These are phyloP conservation scores for Aspergillus sp. DNA, from an alignment of 2,329 filamentous ascomycete genomes.

Conservation along the genomic window DNA sequence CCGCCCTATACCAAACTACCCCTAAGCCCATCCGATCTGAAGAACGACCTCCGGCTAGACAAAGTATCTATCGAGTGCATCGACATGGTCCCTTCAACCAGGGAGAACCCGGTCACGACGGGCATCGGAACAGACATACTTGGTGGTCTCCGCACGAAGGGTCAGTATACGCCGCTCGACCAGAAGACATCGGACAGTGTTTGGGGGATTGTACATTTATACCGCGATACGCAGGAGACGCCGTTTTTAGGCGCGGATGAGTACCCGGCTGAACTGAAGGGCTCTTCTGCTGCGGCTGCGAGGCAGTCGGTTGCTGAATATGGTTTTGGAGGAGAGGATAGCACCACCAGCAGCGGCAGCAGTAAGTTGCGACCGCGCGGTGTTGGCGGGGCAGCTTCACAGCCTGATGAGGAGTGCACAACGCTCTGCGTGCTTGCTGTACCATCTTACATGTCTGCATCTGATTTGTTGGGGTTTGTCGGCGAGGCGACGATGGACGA, in stretches of 20 bases:
- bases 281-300: conserved; percentile 34
- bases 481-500: conserved; percentile 82
- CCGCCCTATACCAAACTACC: conserved; percentile 18
- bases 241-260: conserved; percentile 54
- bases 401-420: conserved; percentile 64
- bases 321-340: conserved; percentile 25
- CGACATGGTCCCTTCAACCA: conserved; percentile 58
- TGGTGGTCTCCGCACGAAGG: conserved; percentile 77
- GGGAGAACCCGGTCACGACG: conserved; percentile 44
- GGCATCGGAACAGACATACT: conserved; percentile 51
- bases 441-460: conserved; percentile 87
- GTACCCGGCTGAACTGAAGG: conserved; percentile 42
- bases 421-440: conserved; percentile 93
- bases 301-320: conserved; percentile 23
- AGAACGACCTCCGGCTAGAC: conserved; percentile 76
- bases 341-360: conserved; percentile 17
- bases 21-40: conserved; percentile 17
- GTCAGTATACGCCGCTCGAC: conserved; percentile 70
- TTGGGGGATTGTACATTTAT: conserved; percentile 93
- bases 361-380: background rate
- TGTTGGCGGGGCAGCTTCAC: conserved; percentile 6
- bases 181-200: conserved; percentile 73
- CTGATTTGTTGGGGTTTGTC: conserved; percentile 87
- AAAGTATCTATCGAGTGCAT: conserved; percentile 77
- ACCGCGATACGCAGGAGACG: conserved; percentile 78